phyloP scores from a whole-genome alignment of 2,329 filamentous ascomycete genomes.

The Diplocarpon mali region DNA sequence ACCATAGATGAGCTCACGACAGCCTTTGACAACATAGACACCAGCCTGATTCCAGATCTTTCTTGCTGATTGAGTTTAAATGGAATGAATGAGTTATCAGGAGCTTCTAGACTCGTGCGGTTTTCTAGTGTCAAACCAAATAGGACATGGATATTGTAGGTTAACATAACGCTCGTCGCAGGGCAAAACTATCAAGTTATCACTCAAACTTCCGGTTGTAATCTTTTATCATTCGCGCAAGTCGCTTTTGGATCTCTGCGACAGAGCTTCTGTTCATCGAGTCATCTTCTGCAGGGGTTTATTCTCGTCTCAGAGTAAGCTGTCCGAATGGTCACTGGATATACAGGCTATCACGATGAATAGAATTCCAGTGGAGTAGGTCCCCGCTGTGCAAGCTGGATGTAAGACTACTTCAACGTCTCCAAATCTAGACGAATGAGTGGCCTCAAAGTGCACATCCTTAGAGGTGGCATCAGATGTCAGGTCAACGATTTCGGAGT shows the following conservation, averaged over 20 bases:
- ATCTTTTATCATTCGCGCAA: constrained; percentile 40
- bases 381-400: constrained; percentile 42
- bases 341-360: constrained; percentile 32
- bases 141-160: too few species aligned
- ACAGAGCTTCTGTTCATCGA: constrained; percentile 36
- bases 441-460: constrained; percentile 35
- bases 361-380: constrained; percentile 39
- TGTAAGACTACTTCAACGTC: constrained; percentile 42
- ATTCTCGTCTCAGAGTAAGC: constrained; percentile 7
- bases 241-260: constrained; percentile 38
- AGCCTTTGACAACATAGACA: constrained; percentile 31
- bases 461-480: constrained; percentile 42
- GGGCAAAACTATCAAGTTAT: constrained; percentile 49
- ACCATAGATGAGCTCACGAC: constrained; percentile 32
- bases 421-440: constrained; percentile 30
- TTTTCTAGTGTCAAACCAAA: too few species aligned
- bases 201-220: constrained; percentile 47
- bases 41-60: constrained; percentile 26
- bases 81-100: constrained; percentile 35
- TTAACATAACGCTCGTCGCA: constrained; percentile 12
- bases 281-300: constrained; percentile 47
- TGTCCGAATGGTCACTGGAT: neutral
- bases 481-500: constrained; percentile 41
- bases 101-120: too few species aligned
- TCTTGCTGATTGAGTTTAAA: constrained; percentile 42